Conservation (phyloP, 371 early-diverging fungal genomes). For the Lichtheimia hyalospora region DNA sequence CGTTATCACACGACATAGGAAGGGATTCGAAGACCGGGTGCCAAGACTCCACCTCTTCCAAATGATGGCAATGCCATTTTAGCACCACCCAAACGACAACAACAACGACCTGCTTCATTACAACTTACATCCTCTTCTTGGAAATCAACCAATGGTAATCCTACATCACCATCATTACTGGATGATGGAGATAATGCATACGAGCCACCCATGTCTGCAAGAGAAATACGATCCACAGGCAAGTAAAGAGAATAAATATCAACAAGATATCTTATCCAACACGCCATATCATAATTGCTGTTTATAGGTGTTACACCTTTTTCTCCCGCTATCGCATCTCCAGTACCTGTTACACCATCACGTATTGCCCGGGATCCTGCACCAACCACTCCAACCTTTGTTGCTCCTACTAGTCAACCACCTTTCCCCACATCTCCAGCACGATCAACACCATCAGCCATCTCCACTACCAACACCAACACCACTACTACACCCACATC, state of each 20-base stretch:
- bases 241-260: not conserved
- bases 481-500: constrained; percentile 6
- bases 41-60: constrained; percentile 15
- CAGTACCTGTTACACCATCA: constrained; percentile 13
- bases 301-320: too few relatives aligned
- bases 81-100: not conserved
- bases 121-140: constrained; percentile 12
- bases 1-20: constrained; percentile 3
- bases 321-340: not conserved
- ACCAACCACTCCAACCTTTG: not conserved
- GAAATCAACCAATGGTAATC: constrained; percentile 3
- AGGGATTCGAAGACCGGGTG: constrained; percentile 12
- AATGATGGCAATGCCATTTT: not conserved
- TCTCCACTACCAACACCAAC: not conserved
- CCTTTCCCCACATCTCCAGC: not conserved
- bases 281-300: too few relatives aligned
- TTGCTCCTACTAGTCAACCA: not conserved
- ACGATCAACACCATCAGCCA: not conserved
- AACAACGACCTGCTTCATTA: constrained; percentile 6
- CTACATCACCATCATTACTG: not conserved
- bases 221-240: constrained; percentile 2
- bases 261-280: too few relatives aligned
- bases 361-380: too few relatives aligned
- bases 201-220: constrained; percentile 6
- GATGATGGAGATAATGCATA: not conserved